Conservation (phyloP, 768 basidiomycete species). For the Russula dissimulans region DNA sequence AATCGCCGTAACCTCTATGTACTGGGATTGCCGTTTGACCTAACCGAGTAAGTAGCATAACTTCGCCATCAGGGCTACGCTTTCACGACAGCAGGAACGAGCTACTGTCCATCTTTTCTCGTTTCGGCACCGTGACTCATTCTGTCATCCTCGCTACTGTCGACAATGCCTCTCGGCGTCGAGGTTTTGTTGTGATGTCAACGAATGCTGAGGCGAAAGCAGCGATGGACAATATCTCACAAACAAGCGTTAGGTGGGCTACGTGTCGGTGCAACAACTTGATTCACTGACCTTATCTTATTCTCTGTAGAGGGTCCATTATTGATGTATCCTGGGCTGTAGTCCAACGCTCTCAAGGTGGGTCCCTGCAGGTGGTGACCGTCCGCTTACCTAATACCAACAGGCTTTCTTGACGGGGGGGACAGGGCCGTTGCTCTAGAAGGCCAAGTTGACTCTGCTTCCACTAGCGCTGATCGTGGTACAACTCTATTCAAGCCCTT, state of each 20-base stretch:
- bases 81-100: conserved; percentile 33
- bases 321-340: conserved; percentile 85
- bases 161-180: conserved; percentile 73
- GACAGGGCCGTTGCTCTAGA: conserved; percentile 63
- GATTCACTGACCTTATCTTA: conserved; percentile 4
- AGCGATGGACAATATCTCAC: conserved; percentile 59
- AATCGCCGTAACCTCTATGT: conserved; percentile 74
- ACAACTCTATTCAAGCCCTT: conserved; percentile 20
- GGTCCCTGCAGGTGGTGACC: not conserved
- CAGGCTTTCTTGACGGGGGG: conserved; percentile 75
- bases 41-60: conserved; percentile 50
- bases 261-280: not conserved
- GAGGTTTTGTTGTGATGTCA: conserved; percentile 79
- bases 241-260: conserved; percentile 59
- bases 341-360: conserved; percentile 78
- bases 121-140: conserved; percentile 60
- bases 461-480: conserved; percentile 24
- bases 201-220: conserved; percentile 58
- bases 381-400: conserved; percentile 1
- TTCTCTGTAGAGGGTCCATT: conserved; percentile 47
- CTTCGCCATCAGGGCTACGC: not conserved
- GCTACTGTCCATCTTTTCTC: conserved; percentile 51
- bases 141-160: conserved; percentile 78
- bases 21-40: conserved; percentile 72
- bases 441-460: conserved; percentile 31